Conservation (phyloP, 1,284 basidiomycete species). For the Leccinum griseonigrum region DNA sequence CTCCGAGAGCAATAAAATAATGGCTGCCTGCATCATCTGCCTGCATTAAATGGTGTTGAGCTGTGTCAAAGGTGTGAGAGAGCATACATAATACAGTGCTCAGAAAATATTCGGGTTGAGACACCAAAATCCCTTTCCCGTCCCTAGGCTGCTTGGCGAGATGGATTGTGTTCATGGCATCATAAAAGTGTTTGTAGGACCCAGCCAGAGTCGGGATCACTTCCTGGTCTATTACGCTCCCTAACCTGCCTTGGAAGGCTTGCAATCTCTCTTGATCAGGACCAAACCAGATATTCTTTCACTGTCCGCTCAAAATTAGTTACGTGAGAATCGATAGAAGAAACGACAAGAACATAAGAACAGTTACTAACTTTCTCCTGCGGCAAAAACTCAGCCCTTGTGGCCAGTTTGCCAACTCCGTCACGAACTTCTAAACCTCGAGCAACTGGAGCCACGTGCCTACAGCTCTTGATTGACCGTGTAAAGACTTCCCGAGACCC, state of each 20-base stretch:
- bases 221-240: constrained; percentile 10
- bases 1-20: no score
- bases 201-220: constrained; percentile 3
- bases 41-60: no score
- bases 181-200: constrained; percentile 16
- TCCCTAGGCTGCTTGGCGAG: not conserved
- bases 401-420: constrained; percentile 13
- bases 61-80: no score
- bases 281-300: constrained; percentile 18
- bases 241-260: constrained; percentile 14
- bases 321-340: not conserved
- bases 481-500: constrained; percentile 9
- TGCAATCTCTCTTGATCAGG: constrained; percentile 10
- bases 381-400: constrained; percentile 11
- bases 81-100: no score
- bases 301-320: not conserved
- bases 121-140: constrained; percentile 2
- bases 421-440: constrained; percentile 14
- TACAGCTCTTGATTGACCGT: constrained; percentile 4
- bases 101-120: not conserved
- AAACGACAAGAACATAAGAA: not conserved
- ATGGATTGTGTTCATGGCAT: constrained; percentile 1
- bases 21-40: no score
- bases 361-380: constrained; percentile 11
- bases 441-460: constrained; percentile 1